Percentiles rank a stretch among this genome's conserved stretches.
Conservation (phyloP, 805 yeast genomes). For the Saturnispora silvae region DNA sequence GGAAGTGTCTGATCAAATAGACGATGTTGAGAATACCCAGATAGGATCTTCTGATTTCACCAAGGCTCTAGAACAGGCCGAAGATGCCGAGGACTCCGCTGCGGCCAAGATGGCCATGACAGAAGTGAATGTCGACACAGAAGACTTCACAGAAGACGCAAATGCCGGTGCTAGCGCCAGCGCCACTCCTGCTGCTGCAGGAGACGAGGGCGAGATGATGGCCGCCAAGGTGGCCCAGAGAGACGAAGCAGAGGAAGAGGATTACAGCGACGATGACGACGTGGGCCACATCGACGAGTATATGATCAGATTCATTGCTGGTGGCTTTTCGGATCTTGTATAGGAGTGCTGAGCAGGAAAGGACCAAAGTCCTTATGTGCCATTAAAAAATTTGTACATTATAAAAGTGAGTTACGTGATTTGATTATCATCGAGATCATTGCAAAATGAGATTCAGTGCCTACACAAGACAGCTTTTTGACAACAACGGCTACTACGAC, state of each 20-base stretch:
- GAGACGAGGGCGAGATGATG: conserved; percentile 6
- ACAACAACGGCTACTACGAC: conserved; percentile 27
- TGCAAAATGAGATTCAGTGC: conserved; percentile 6
- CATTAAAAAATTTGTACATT: too few species aligned
- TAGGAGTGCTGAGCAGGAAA: too few species aligned
- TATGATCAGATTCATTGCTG: conserved; percentile 85
- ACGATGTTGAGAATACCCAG: conserved; percentile 36
- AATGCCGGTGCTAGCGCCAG: conserved; percentile 27
- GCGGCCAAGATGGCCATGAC: conserved; percentile 87
- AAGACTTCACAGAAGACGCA: conserved; percentile 59
- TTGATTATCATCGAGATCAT: too few species aligned
- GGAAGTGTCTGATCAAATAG: conserved; percentile 25
- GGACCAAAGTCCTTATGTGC: too few species aligned
- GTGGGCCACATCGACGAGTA: conserved; percentile 89
- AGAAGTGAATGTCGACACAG: conserved; percentile 75
- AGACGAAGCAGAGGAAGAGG: conserved; percentile 15
- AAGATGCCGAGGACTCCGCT: conserved; percentile 81
- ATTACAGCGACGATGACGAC: conserved; percentile 41
- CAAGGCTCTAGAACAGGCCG: conserved; percentile 72
- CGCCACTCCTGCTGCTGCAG: conserved; percentile 22
- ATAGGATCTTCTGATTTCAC: conserved; percentile 22
- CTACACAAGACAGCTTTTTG: conserved; percentile 12
- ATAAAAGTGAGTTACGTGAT: too few species aligned
- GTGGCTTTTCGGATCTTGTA: conserved; percentile 42
- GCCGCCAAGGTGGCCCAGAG: conserved; percentile 13